Base-by-base conservation (phyloP, 352 stramenopile genomes). In the Aphanomyces astaci region DNA sequence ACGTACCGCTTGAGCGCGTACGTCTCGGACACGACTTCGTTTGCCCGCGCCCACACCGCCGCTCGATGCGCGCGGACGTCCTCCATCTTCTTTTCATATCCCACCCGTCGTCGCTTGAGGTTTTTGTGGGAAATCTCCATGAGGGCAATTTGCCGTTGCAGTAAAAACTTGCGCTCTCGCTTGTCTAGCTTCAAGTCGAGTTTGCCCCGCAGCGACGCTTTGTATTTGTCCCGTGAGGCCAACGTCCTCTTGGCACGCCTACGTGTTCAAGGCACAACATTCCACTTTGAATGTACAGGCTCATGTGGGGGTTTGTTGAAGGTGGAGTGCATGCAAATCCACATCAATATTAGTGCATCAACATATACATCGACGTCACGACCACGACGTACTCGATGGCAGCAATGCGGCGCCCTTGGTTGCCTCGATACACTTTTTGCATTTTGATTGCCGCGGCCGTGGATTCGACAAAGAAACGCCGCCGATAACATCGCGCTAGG, bases 61-160 rank as follows among this genome's bases (percentile, higher is more conserved):
- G 9, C 33, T 13, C 62, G 62, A 19, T 30, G 4, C 13, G 11
- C 19, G 32, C 62, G 62, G 19, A 68, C 51, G 9, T 68, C 33
- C 28, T 39, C 22, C 62, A 68, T 68, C 51, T 68, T 68, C 46
- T 68, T 68, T 24, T 68, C 62, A 7, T 68, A 68, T 15, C 62
- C 62, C 17, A 68, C 32, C 10, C 62, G 62, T 4, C 62, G 39
- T 22, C 62, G 62, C 24, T 17, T 19, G 28, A 68, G 51, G 25
- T 30, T 19, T 9, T 51, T 49, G 19, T 59, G 25, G 5, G 62
- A 56, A 32, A 49, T 15, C 39, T 68, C 43, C 25, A 68, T 39
- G 31, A 68, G 40, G 11, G 25, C 62, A 33, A 68, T 51, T 39
- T 68, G 62, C 28, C 62, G 62, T 43, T 68, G n/a, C 31, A 68